Conservation (phyloP, 306 rosid species). For the Elaeagnus macrophylla region DNA sequence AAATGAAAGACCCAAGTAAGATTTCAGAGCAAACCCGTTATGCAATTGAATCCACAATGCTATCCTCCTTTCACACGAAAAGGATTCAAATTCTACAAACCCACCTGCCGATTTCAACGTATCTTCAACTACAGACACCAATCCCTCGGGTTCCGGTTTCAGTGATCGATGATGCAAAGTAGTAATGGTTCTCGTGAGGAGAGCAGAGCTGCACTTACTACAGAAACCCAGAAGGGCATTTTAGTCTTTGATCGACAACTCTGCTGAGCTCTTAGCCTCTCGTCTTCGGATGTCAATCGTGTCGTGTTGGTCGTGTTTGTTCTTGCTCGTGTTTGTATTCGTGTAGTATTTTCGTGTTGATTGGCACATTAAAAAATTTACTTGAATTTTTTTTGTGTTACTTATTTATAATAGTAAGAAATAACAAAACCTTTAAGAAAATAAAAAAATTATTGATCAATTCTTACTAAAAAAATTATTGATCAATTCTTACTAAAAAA, state of each 20-base stretch:
- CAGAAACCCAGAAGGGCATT: conserved; percentile 21
- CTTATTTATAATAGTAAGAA: too few relatives aligned
- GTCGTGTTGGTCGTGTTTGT: conserved; percentile 15
- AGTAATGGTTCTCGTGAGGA: not conserved
- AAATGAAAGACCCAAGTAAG: conserved; percentile 20
- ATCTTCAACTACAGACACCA: conserved; percentile 11
- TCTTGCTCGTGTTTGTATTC: too few relatives aligned
- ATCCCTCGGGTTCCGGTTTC: conserved; percentile 18
- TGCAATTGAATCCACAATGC: not conserved
- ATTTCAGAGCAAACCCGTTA: conserved; percentile 35
- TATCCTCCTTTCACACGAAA: not conserved
- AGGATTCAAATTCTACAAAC: conserved; percentile 18
- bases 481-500: too few relatives aligned
- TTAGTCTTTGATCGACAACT: conserved; percentile 10
- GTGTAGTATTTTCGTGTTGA: too few relatives aligned
- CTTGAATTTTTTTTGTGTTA: too few relatives aligned
- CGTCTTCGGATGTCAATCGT: too few relatives aligned
- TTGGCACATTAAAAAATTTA: too few relatives aligned
- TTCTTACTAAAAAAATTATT: too few relatives aligned
- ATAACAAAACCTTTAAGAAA: too few relatives aligned
- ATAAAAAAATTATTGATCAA: too few relatives aligned
- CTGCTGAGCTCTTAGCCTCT: too few relatives aligned
- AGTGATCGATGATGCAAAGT: conserved; percentile 11
- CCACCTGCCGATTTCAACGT: conserved; percentile 14
- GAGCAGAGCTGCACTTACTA: conserved; percentile 11